phyloP scores from a whole-genome alignment of 441 rosid species.

The Kokia cookei region DNA sequence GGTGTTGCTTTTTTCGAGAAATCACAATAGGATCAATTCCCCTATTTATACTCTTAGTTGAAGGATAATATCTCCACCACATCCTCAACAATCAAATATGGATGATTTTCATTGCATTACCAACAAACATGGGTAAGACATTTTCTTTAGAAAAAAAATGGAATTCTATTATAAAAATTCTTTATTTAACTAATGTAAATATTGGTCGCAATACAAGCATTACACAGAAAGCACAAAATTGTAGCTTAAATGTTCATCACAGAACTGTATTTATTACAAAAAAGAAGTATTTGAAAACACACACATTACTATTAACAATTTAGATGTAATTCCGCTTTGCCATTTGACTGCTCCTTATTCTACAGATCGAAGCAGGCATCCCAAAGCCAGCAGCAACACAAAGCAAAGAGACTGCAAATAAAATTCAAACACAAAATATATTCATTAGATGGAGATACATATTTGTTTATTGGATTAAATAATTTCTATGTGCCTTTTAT shows the following conservation, averaged over 20 bases:
- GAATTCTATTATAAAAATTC: too few species aligned
- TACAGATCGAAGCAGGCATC: slow-evolving; percentile 14
- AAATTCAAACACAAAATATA: not conserved
- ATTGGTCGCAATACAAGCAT: not conserved
- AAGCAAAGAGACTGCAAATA: slow-evolving; percentile 13
- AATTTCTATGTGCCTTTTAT: too few species aligned
- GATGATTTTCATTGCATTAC: too few species aligned
- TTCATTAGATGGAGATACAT: not conserved
- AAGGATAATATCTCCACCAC: too few species aligned
- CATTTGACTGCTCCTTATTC: not conserved
- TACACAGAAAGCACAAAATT: not conserved
- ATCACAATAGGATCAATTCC: too few species aligned
- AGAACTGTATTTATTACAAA: not conserved
- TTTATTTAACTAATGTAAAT: not conserved
- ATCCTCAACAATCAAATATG: too few species aligned
- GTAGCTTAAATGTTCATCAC: not conserved
- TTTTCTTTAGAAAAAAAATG: accelerated
- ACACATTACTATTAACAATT: not conserved
- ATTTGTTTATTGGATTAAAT: too few species aligned
- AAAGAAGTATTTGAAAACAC: not conserved
- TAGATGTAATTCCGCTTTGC: not conserved
- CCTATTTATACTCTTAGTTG: too few species aligned
- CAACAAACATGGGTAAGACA: too few species aligned
- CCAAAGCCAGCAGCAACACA: slow-evolving; percentile 21
- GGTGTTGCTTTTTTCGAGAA: too few species aligned